Evolutionary conservation across 2,329 filamentous ascomycete genomes (phyloP).

Genomic region (Incumbomyces lentus): DNA sequence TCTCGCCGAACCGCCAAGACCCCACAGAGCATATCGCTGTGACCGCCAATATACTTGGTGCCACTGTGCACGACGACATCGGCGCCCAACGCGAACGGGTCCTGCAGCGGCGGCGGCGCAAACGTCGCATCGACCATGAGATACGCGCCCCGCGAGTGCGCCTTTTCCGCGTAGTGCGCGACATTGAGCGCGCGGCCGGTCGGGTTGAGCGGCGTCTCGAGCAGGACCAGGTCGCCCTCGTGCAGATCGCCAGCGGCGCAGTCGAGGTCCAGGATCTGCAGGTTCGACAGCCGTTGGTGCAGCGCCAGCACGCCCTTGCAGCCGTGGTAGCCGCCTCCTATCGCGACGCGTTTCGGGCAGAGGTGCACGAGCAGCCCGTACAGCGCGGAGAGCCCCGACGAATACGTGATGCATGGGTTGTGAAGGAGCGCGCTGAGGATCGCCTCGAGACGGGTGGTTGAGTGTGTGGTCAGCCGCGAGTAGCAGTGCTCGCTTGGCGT

Average conservation of each 20-base stretch:
- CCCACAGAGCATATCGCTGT: constrained; percentile 87
- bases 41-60: constrained; percentile 93
- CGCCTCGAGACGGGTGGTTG: constrained; percentile 73
- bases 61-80: constrained; percentile 87
- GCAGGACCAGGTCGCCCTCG: constrained; percentile 72
- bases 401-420: constrained; percentile 64
- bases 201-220: constrained; percentile 92
- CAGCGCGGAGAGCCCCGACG: constrained; percentile 77
- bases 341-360: constrained; percentile 72
- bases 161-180: constrained; percentile 58
- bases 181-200: constrained; percentile 72
- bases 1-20: constrained; percentile 56
- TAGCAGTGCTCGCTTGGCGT: constrained; percentile 54
- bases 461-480: constrained; percentile 69
- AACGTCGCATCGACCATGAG: constrained; percentile 87
- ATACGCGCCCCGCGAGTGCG: constrained; percentile 60
- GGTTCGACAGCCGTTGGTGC: constrained; percentile 62
- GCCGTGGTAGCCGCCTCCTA: constrained; percentile 82
- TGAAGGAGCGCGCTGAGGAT: constrained; percentile 64
- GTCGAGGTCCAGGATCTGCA: constrained; percentile 61
- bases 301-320: constrained; percentile 76
- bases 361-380: constrained; percentile 76
- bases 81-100: constrained; percentile 71
- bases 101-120: constrained; percentile 76
- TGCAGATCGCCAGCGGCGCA: constrained; percentile 56